Evolutionary conservation across 2,329 filamentous ascomycete genomes (phyloP).

Genomic region (Claviceps cyperi): DNA sequence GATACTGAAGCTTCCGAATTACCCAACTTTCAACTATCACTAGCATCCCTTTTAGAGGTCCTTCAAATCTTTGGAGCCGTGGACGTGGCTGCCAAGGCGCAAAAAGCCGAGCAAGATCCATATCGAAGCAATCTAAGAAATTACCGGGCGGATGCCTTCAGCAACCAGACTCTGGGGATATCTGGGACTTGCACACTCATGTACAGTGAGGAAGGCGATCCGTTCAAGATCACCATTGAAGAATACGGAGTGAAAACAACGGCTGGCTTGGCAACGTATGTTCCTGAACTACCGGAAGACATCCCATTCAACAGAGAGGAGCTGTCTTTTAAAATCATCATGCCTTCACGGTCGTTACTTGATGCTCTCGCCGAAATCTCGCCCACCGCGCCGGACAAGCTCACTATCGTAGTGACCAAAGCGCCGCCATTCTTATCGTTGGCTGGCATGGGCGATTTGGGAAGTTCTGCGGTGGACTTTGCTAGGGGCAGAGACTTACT

Average conservation of each 20-base stretch:
- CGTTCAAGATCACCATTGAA: slow-evolving; percentile 72
- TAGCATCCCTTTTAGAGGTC: slow-evolving; percentile 79
- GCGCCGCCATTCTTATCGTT: slow-evolving; percentile 60
- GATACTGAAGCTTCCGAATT: slow-evolving; percentile 29
- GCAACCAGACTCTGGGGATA: slow-evolving; percentile 67
- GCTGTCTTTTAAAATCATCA: slow-evolving; percentile 84
- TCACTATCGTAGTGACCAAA: slow-evolving; percentile 53
- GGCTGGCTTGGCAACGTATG: slow-evolving; percentile 80
- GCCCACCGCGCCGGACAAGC: slow-evolving; percentile 54
- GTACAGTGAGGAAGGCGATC: slow-evolving; percentile 60
- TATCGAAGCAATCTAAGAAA: slow-evolving; percentile 48
- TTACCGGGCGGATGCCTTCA: slow-evolving; percentile 61
- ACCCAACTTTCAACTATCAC: slow-evolving; percentile 72
- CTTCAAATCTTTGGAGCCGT: slow-evolving; percentile 91
- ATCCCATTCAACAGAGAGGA: slow-evolving; percentile 79
- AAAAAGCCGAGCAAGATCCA: slow-evolving; percentile 43
- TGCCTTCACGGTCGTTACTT: slow-evolving; percentile 60
- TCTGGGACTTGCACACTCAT: slow-evolving; percentile 73
- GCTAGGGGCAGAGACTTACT: slow-evolving; percentile 50
- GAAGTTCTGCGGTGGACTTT: slow-evolving; percentile 53
- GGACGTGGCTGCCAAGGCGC: slow-evolving; percentile 44
- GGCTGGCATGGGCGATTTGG: slow-evolving; percentile 42
- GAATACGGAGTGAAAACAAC: slow-evolving; percentile 79
- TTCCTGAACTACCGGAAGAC: slow-evolving; percentile 57
- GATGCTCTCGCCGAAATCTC: slow-evolving; percentile 58